A percentile compares a stretch with the other conserved stretches of the same genome.
phyloP scores from a whole-genome alignment of 768 basidiomycete genomes.

The Termitomyces sp. region DNA sequence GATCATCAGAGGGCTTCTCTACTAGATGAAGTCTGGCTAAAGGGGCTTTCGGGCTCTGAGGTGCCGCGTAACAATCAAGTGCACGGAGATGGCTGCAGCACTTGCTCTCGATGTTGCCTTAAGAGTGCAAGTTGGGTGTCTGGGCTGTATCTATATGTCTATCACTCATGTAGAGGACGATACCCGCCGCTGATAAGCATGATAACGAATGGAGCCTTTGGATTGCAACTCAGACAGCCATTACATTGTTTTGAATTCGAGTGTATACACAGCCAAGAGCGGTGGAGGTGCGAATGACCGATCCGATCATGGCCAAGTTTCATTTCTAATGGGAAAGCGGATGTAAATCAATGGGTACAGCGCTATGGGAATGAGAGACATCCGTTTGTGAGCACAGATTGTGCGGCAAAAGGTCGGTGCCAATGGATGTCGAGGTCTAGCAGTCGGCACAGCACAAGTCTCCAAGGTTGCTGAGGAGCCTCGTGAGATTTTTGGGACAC shows the following conservation, averaged over 20 bases:
- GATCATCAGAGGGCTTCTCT: not conserved
- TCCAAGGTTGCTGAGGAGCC: not conserved
- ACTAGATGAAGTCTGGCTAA: not conserved
- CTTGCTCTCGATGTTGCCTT: not conserved
- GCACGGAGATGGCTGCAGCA: not conserved
- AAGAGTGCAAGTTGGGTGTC: not conserved
- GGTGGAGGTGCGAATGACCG: not conserved
- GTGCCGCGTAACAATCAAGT: not conserved
- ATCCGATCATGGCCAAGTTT: constrained; percentile 1
- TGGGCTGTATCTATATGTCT: not conserved
- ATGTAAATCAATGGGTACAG: not conserved
- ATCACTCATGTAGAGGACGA: not conserved
- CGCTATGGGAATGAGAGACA: not conserved
- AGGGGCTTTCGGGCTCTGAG: not conserved
- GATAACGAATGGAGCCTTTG: not conserved
- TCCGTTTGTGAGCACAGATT: not conserved
- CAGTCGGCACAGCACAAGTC: no score
- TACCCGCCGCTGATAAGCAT: not conserved
- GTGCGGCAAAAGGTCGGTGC: constrained; percentile 4
- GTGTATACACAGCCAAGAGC: not conserved
- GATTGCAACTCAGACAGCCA: not conserved
- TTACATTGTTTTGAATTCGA: not conserved
- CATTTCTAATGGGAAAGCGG: not conserved
- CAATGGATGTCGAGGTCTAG: no score
- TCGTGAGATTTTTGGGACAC: no score